These are phyloP conservation scores for Saturnispora sanitii DNA, from an alignment of 805 yeast genomes.

Conservation along the genomic window DNA sequence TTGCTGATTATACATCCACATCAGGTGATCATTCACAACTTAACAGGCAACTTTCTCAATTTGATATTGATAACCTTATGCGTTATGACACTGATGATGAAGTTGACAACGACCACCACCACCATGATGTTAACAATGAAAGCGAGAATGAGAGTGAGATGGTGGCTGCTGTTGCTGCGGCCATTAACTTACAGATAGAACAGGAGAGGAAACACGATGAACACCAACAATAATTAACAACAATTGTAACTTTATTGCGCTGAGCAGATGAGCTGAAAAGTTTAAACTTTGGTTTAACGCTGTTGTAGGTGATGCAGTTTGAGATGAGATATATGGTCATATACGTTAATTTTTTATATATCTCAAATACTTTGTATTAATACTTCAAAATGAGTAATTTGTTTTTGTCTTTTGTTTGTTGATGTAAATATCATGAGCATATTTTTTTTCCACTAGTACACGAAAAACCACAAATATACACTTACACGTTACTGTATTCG, in stretches of 20 bases:
- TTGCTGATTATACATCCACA: conserved; percentile 5
- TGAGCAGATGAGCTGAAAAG: too few species aligned
- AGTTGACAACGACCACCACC: conserved; percentile 15
- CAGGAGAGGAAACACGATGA: not conserved
- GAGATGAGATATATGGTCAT: too few species aligned
- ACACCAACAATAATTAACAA: too few species aligned
- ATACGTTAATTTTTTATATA: too few species aligned
- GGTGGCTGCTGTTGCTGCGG: conserved; percentile 15
- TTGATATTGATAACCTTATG: conserved; percentile 11
- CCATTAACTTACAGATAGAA: conserved; percentile 6
- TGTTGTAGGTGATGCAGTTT: too few species aligned
- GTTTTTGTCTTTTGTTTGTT: too few species aligned
- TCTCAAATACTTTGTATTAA: too few species aligned
- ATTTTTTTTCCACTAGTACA: too few species aligned
- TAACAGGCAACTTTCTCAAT: conserved; percentile 25
- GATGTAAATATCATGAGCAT: too few species aligned
- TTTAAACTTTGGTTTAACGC: too few species aligned
- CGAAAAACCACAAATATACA: not conserved
- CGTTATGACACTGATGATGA: conserved; percentile 9
- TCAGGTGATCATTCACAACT: conserved; percentile 22
- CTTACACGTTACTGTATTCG: not conserved
- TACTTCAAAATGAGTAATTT: too few species aligned
- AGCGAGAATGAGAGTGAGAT: conserved; percentile 11
- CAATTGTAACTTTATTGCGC: too few species aligned
- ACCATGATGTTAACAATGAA: conserved; percentile 13